These are phyloP conservation scores for Pseudogymnoascus sp. DNA, from an alignment of 2,329 filamentous ascomycete species.

Conservation along the genomic window DNA sequence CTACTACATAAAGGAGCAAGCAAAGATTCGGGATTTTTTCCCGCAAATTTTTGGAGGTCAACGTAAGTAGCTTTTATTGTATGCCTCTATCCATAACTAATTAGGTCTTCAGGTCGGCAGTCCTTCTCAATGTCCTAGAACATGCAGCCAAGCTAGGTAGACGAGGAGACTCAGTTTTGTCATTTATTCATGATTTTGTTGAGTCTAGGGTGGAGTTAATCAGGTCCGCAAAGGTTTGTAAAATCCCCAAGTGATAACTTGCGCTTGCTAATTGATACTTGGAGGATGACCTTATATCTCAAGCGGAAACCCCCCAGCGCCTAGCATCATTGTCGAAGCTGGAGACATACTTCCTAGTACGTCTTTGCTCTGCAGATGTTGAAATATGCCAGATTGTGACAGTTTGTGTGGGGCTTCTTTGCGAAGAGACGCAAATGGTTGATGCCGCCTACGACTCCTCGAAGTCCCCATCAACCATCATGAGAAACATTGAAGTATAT, in stretches of 20 bases:
- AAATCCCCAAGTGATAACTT: neutral
- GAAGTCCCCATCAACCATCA: conserved; percentile 43
- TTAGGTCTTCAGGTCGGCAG: conserved; percentile 19
- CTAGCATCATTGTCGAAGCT: conserved; percentile 44
- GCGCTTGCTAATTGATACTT: conserved; percentile 10
- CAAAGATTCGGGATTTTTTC: conserved; percentile 18
- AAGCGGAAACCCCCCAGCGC: conserved; percentile 47
- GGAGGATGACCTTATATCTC: conserved; percentile 46
- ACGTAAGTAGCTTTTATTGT: conserved; percentile 23
- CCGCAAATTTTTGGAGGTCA: conserved; percentile 28
- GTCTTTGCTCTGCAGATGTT: conserved; percentile 56
- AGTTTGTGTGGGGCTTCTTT: conserved; percentile 50
- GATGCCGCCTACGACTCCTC: conserved; percentile 41
- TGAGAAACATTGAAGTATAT: conserved; percentile 54
- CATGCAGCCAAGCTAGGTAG: conserved; percentile 20
- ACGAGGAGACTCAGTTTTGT: conserved; percentile 22
- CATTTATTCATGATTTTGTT: conserved; percentile 45
- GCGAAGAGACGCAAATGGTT: conserved; percentile 51
- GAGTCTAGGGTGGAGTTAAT: conserved; percentile 46
- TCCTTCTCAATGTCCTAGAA: conserved; percentile 23
- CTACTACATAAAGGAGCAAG: conserved; percentile 19
- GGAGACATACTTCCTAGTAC: conserved; percentile 54
- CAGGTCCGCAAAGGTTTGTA: conserved; percentile 26
- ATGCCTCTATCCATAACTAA: neutral
- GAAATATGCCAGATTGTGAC: conserved; percentile 58